Conservation (phyloP, 345 rosid species). For the Garcia nutans region DNA sequence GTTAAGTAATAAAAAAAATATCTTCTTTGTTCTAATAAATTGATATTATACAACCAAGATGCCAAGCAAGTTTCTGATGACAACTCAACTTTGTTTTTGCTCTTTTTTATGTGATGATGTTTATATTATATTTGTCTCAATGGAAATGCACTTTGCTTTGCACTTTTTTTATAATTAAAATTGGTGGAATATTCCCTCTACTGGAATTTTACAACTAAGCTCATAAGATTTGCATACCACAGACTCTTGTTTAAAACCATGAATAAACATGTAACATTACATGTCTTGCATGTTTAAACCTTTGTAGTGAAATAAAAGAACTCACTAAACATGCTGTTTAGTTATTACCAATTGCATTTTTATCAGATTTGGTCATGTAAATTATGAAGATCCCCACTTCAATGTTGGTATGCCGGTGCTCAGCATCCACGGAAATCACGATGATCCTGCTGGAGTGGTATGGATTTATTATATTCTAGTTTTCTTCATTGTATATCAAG, state of each 20-base stretch:
- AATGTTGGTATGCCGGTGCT: constrained; percentile 96
- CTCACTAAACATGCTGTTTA: neutral
- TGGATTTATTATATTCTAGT: constrained; percentile 23
- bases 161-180: neutral
- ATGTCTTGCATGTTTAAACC: neutral
- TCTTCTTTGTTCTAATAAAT: neutral
- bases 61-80: neutral
- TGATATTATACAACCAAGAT: neutral
- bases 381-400: constrained; percentile 98
- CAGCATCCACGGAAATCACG: constrained; percentile 99
- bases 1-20: neutral
- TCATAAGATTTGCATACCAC: neutral
- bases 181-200: neutral
- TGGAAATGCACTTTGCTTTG: neutral
- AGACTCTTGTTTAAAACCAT: neutral
- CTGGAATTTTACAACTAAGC: neutral
- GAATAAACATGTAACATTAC: neutral
- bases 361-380: constrained; percentile 93
- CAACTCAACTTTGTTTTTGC: neutral
- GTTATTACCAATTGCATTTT: constrained; percentile 13
- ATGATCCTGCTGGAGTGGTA: constrained; percentile 99
- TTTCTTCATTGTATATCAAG: neutral
- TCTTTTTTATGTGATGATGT: neutral
- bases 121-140: neutral
- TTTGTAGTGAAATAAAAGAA: neutral